These are phyloP conservation scores for Articulospora tetracladia DNA, from an alignment of 495 filamentous ascomycete species.

Conservation along the genomic window DNA sequence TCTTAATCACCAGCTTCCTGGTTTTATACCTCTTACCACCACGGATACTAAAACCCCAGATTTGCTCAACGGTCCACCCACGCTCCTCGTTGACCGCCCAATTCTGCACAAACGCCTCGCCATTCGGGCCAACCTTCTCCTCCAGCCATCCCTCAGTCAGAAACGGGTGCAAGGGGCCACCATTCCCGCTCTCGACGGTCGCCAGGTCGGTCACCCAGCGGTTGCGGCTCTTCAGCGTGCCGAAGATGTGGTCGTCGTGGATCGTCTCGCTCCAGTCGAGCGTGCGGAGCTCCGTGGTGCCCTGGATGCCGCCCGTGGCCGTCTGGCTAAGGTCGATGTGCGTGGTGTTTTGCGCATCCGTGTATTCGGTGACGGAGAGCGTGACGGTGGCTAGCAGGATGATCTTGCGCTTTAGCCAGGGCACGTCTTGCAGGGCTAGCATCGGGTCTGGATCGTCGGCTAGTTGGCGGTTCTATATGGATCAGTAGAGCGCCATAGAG, in stretches of 20 bases:
- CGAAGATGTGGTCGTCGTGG: conserved; percentile 81
- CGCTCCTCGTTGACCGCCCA: conserved; percentile 48
- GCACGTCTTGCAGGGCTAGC: conserved; percentile 74
- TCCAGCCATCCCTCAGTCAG: conserved; percentile 48
- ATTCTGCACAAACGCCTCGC: conserved; percentile 44
- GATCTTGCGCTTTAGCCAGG: conserved; percentile 77
- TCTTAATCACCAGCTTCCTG: conserved; percentile 34
- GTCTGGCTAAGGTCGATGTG: conserved; percentile 82
- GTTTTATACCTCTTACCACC: neutral
- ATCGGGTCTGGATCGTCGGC: conserved; percentile 68
- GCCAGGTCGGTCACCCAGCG: conserved; percentile 39
- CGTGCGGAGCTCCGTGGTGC: conserved; percentile 64
- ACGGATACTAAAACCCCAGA: conserved; percentile 45
- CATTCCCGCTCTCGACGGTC: conserved; percentile 12
- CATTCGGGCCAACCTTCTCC: conserved; percentile 43
- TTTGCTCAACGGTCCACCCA: conserved; percentile 59
- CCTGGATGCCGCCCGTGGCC: conserved; percentile 57
- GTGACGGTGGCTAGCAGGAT: conserved; percentile 70
- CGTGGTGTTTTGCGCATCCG: conserved; percentile 39
- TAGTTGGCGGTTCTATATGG: conserved; percentile 67
- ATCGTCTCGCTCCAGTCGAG: conserved; percentile 66
- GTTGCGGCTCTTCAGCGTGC: conserved; percentile 57
- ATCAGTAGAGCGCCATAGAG: neutral
- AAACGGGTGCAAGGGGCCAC: conserved; percentile 29
- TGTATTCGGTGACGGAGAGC: conserved; percentile 62